Evolutionary conservation across 495 filamentous ascomycete genomes (phyloP), one percentile per base, ranked within the genome.

Genomic region (Xylaria intraflava): DNA sequence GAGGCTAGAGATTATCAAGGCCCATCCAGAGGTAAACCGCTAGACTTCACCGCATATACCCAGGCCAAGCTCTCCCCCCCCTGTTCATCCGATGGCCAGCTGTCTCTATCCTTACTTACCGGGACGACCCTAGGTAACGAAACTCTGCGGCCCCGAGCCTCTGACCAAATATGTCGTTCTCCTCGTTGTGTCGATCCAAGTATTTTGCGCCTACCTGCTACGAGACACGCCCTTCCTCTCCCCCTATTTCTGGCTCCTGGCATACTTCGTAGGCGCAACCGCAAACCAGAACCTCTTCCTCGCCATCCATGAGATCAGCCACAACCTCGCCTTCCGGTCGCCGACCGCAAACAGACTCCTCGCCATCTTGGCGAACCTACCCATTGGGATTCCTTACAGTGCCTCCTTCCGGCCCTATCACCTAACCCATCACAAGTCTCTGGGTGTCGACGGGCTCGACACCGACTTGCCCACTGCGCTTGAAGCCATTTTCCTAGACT

Each of bases 211-310:
- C 53, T 88, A 88, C 60, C 72, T 86, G 20, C 82, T 99, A 38
- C 86, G 84, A 45, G 73, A 90, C 59, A 87, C 87, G 2, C 73
- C 90, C 19, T 82, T 96, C 69, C 78, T 92, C 54, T 92, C 89
- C 58, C 88, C 80, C 77, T 76, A 72, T 19, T 96, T 91, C 78
- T 82, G 95, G 72, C 76, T 86, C 38, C 86, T 88, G 0, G 89
- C 88, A 51, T 99, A 99, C 74, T 72, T 95, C 53, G 80, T 99
- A 57, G 94, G 94, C 52, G 94, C 93, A 7, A 99, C 94, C 0
- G 82, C 90, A 35, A 99, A 97, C 78, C 94, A 97, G 77, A 99
- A 99, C 70, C 80, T 96, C 26, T 99, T 99, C 77, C 83, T 99
- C 9, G 90, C 94, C 43, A 99, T 99, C 64, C 94, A 99, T 71